These are phyloP conservation scores for Cyclotella choctawhatcheeana DNA, from an alignment of 108 stramenopile genomes.

Conservation along the genomic window DNA sequence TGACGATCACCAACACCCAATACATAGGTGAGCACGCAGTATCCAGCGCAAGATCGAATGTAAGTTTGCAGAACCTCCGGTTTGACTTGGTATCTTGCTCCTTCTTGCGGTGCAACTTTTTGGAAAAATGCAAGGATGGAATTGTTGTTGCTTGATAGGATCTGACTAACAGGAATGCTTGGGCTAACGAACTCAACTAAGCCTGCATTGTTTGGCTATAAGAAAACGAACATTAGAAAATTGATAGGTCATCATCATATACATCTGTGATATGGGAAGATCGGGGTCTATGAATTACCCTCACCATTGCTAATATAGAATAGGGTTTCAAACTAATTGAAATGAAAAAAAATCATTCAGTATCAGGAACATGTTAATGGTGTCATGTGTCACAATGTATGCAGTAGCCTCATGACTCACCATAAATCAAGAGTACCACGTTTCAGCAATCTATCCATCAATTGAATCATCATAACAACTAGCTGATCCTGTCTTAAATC, in stretches of 20 bases:
- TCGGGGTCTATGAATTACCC: too few relatives aligned
- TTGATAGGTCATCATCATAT: too few relatives aligned
- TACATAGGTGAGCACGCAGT: constrained; percentile 91
- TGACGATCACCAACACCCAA: constrained; percentile 88
- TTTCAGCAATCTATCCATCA: constrained; percentile 97
- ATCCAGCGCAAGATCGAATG: constrained; percentile 84
- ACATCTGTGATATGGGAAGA: too few relatives aligned
- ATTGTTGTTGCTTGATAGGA: constrained; percentile 86
- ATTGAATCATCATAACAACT: constrained; percentile 95
- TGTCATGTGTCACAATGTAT: constrained; percentile 73
- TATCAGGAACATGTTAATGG: neutral
- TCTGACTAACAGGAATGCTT: constrained; percentile 89
- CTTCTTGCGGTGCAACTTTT: constrained; percentile 64
- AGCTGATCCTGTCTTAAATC: constrained; percentile 99
- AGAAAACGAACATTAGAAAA: too few relatives aligned
- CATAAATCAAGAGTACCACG: constrained; percentile 95
- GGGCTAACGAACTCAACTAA: constrained; percentile 96
- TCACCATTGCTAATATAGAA: constrained; percentile 80
- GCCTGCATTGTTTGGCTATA: constrained; percentile 83
- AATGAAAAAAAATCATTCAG: neutral
- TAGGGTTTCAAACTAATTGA: constrained; percentile 42
- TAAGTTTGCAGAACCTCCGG: constrained; percentile 75
- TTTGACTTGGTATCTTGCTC: constrained; percentile 60
- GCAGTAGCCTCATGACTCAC: constrained; percentile 52
- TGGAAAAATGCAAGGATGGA: constrained; percentile 82